Conservation (phyloP, 805 yeast species). For the Sugiyamaella lignohabitans region DNA sequence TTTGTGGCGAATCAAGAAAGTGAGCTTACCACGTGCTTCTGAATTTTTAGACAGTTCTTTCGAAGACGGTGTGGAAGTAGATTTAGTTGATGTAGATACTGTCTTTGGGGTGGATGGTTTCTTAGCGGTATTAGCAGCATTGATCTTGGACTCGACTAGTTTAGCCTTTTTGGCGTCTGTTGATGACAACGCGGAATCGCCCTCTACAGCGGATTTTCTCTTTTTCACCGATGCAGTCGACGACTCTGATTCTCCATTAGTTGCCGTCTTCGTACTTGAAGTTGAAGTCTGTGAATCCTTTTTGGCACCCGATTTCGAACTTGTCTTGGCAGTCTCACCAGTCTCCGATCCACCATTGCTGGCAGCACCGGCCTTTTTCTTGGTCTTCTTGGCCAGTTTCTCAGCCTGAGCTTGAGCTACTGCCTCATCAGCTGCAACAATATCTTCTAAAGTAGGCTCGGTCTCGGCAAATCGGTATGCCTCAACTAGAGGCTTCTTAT, state of each 20-base stretch:
- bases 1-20: slow-evolving; percentile 27
- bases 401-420: not conserved
- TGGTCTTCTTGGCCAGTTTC: not conserved
- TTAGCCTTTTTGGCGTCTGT: not conserved
- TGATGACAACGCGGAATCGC: not conserved
- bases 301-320: slow-evolving; percentile 5
- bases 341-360: too few species aligned
- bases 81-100: slow-evolving; percentile 2
- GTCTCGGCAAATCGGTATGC: slow-evolving; percentile 35
- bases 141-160: not conserved
- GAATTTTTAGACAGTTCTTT: slow-evolving; percentile 14
- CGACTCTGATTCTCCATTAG: not conserved
- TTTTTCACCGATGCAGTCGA: not conserved
- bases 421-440: not conserved
- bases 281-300: not conserved
- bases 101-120: not conserved
- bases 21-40: slow-evolving; percentile 18
- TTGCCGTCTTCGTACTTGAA: not conserved
- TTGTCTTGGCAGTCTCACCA: not conserved
- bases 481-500: slow-evolving; percentile 38
- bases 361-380: too few species aligned
- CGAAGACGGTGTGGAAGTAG: slow-evolving; percentile 13
- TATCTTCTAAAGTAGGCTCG: not conserved
- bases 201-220: not conserved
- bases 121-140: too few species aligned